Evolutionary conservation across 768 basidiomycete species (phyloP).

Genomic region (Termitomyces sp.): DNA sequence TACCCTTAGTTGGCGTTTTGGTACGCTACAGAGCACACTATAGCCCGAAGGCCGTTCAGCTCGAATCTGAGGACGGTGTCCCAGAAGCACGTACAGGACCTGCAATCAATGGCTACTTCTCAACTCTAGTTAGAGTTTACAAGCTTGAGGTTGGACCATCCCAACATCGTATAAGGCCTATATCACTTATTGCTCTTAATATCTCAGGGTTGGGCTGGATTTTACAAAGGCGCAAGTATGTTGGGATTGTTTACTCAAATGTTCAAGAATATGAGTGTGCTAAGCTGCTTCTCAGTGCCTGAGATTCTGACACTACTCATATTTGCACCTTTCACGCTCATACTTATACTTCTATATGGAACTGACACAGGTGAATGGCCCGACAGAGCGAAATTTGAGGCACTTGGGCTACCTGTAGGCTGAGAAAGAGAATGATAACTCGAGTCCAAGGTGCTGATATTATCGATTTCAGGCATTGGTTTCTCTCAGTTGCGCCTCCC

Average conservation of each 20-base stretch:
- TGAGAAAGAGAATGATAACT: background rate
- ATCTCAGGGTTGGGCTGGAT: slow-evolving; percentile 51
- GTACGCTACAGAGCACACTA: slow-evolving; percentile 78
- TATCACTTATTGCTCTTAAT: background rate
- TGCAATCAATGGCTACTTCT: slow-evolving; percentile 61
- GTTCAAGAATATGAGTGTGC: background rate
- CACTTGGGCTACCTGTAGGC: background rate
- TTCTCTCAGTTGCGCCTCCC: background rate
- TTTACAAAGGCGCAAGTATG: slow-evolving; percentile 73
- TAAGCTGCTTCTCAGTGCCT: slow-evolving; percentile 1
- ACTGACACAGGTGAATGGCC: background rate
- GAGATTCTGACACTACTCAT: background rate
- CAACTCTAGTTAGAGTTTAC: slow-evolving; percentile 64
- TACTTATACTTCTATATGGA: background rate
- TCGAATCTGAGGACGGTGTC: slow-evolving; percentile 59
- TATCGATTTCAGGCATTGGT: background rate
- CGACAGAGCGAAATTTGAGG: background rate
- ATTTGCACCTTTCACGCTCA: background rate
- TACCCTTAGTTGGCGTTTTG: slow-evolving; percentile 58
- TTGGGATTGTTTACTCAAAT: background rate
- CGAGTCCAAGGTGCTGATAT: background rate
- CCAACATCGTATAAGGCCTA: slow-evolving; percentile 8
- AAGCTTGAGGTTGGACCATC: slow-evolving; percentile 51
- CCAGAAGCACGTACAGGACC: slow-evolving; percentile 49
- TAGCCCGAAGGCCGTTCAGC: slow-evolving; percentile 73